Conservation (phyloP, 495 filamentous ascomycete species). For the Cenococcum geophilum region DNA sequence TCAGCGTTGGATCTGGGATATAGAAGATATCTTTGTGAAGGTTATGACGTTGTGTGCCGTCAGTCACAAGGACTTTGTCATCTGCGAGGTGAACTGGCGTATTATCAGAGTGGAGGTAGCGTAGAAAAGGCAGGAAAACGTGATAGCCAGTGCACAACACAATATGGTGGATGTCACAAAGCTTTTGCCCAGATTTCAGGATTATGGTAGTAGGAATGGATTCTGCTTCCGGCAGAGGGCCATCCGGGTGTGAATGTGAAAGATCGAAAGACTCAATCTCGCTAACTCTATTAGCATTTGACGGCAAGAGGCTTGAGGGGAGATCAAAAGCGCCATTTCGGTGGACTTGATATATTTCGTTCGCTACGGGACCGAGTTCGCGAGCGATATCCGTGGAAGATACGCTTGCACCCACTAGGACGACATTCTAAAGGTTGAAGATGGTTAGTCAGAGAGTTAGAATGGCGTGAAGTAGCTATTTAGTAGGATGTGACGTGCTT, state of each 20-base stretch:
- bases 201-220: conserved; percentile 32
- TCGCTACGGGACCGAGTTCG: conserved; percentile 48
- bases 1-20: conserved; percentile 56
- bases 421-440: conserved; percentile 43
- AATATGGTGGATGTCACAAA: conserved; percentile 50
- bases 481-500: conserved; percentile 29
- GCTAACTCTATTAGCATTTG: conserved; percentile 46
- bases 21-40: conserved; percentile 63
- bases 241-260: background rate
- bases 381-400: conserved; percentile 56
- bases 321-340: conserved; percentile 54
- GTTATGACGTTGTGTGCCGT: conserved; percentile 61
- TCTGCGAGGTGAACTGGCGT: conserved; percentile 38
- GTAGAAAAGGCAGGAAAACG: conserved; percentile 54
- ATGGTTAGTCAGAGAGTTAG: background rate
- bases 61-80: conserved; percentile 52
- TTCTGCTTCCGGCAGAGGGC: background rate
- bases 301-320: conserved; percentile 44
- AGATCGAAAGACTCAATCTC: conserved; percentile 40
- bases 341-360: conserved; percentile 53
- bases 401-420: conserved; percentile 56
- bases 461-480: background rate
- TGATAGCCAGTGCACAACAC: conserved; percentile 62
- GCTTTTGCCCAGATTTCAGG: conserved; percentile 41
- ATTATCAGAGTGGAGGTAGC: conserved; percentile 12